A percentile compares a stretch with the other conserved stretches of the same genome.
Conservation (phyloP, 257 asterid genomes). For the Knoxia roxburghii region DNA sequence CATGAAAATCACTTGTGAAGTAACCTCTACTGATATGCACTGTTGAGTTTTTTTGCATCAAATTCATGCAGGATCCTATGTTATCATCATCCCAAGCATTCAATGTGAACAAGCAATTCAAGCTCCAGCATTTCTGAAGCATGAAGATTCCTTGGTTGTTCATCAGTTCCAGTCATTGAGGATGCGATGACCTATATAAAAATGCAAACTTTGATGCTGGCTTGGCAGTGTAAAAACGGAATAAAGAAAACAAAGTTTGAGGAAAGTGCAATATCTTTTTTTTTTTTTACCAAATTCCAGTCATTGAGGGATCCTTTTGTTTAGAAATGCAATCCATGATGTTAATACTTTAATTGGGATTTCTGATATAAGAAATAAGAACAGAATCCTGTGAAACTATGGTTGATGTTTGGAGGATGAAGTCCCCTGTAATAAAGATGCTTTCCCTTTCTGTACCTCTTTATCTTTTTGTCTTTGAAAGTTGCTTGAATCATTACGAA, state of each 20-base stretch:
- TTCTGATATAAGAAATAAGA: neutral
- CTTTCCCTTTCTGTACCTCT: neutral
- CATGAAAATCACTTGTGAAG: neutral
- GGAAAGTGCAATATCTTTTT: neutral
- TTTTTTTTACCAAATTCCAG: neutral
- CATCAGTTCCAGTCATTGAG: neutral
- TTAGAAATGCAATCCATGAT: neutral
- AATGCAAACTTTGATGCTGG: no score
- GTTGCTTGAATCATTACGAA: neutral
- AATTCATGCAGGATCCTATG: slow-evolving; percentile 44
- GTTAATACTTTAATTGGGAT: neutral
- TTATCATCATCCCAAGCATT: slow-evolving; percentile 46
- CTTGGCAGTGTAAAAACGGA: no score
- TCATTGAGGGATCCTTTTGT: neutral
- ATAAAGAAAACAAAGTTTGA: neutral
- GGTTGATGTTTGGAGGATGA: neutral
- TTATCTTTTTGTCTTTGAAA: neutral
- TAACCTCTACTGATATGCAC: neutral
- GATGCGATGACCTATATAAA: neutral
- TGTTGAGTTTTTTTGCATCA: neutral
- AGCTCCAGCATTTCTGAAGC: slow-evolving; percentile 20
- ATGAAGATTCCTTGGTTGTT: neutral
- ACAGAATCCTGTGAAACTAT: neutral
- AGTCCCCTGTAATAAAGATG: neutral
- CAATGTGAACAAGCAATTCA: slow-evolving; percentile 31